phyloP scores from a whole-genome alignment of 371 early-diverging fungal genomes.

The Catenaria anguillulae region DNA sequence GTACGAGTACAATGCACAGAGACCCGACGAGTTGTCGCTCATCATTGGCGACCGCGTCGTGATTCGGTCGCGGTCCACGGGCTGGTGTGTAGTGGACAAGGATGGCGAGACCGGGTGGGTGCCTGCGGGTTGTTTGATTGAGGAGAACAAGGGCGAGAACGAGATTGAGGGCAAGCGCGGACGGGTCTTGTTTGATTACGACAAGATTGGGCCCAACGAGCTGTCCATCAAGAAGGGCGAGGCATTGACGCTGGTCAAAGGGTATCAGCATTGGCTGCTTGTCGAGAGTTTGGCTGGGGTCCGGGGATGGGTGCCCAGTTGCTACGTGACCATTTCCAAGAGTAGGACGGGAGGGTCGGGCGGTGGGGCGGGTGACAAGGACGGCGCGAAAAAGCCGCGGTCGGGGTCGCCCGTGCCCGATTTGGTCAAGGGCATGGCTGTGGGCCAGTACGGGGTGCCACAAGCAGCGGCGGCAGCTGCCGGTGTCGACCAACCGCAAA shows the following conservation, averaged over 20 bases:
- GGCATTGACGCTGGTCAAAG: slow-evolving; percentile 22
- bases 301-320: slow-evolving; percentile 25
- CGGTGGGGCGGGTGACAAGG: background rate
- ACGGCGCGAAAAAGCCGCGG: background rate
- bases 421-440: background rate
- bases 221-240: slow-evolving; percentile 37
- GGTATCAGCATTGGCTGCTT: slow-evolving; percentile 28
- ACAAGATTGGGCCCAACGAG: slow-evolving; percentile 28
- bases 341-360: background rate
- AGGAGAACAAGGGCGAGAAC: slow-evolving; percentile 13
- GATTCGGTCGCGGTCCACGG: slow-evolving; percentile 26
- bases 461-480: background rate
- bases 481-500: background rate
- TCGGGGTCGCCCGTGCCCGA: background rate
- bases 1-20: slow-evolving; percentile 38
- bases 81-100: slow-evolving; percentile 40
- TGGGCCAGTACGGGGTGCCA: no score
- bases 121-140: slow-evolving; percentile 36
- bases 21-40: slow-evolving; percentile 39
- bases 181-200: slow-evolving; percentile 37
- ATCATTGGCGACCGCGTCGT: slow-evolving; percentile 39
- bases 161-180: slow-evolving; percentile 15
- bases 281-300: slow-evolving; percentile 12
- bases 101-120: slow-evolving; percentile 36
- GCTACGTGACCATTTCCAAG: slow-evolving; percentile 16